Evolutionary conservation across 2,329 filamentous ascomycete species (phyloP).

Genomic region (Fusarium pilosicola): DNA sequence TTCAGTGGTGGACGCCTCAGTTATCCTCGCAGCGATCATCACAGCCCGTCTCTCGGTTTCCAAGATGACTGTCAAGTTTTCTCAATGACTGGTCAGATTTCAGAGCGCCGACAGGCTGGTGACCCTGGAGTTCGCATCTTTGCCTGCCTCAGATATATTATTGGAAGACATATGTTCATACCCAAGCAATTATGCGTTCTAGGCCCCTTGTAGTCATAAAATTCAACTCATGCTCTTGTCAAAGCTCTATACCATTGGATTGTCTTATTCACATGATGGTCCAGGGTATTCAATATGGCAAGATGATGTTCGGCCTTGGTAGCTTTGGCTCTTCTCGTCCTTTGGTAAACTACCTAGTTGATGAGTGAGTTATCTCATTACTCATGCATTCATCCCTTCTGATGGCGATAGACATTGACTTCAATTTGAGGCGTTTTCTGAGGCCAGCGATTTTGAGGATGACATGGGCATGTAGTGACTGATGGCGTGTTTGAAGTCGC

Average conservation of each 20-base stretch:
- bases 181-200: neutral
- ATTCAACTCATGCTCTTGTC: neutral
- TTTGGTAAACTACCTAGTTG: neutral
- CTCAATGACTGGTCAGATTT: slow-evolving; percentile 38
- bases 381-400: neutral
- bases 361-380: neutral
- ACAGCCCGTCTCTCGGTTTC: slow-evolving; percentile 30
- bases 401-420: neutral
- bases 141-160: slow-evolving; percentile 6
- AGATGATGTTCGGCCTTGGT: neutral
- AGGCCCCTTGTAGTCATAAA: neutral
- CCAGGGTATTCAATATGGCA: neutral
- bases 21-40: slow-evolving; percentile 23
- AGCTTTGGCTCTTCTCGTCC: neutral
- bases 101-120: slow-evolving; percentile 3
- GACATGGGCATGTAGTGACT: slow-evolving; percentile 10
- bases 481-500: slow-evolving; percentile 27
- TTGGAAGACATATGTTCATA: neutral
- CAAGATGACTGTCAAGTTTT: slow-evolving; percentile 27
- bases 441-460: slow-evolving; percentile 25
- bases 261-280: neutral
- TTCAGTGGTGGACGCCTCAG: slow-evolving; percentile 1
- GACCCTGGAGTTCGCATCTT: slow-evolving; percentile 20
- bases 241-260: neutral
- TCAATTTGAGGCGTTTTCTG: slow-evolving; percentile 13